These are phyloP conservation scores for Kodamaea alishanica DNA, from an alignment of 1,139 yeast species.

Conservation along the genomic window DNA sequence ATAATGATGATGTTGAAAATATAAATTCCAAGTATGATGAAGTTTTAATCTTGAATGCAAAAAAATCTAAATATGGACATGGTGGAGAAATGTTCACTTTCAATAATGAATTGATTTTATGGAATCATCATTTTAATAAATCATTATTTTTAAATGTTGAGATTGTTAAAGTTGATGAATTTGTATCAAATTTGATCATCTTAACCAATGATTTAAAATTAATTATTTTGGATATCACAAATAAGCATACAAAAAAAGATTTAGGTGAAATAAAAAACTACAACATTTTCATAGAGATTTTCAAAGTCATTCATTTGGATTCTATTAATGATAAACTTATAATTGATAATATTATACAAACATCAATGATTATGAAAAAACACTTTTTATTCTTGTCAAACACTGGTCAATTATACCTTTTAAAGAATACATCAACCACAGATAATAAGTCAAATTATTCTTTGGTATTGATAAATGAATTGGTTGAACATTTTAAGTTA, in stretches of 20 bases:
- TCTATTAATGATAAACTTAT: conserved; percentile 28
- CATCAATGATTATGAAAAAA: conserved; percentile 26
- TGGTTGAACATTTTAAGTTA: conserved; percentile 34
- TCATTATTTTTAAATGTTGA: conserved; percentile 26
- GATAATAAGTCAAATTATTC: conserved; percentile 28
- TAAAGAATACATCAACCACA: conserved; percentile 28
- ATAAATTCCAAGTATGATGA: conserved; percentile 29
- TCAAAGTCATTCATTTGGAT: conserved; percentile 36
- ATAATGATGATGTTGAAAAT: conserved; percentile 11
- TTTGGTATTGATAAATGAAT: conserved; percentile 29
- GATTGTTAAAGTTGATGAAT: conserved; percentile 13
- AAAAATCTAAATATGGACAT: conserved; percentile 31
- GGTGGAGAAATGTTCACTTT: conserved; percentile 32
- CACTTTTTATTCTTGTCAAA: conserved; percentile 36
- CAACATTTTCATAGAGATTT: conserved; percentile 30
- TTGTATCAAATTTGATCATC: conserved; percentile 23
- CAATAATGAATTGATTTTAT: conserved; percentile 38
- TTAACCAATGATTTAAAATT: conserved; percentile 31
- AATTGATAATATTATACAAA: conserved; percentile 23
- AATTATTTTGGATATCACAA: conserved; percentile 29
- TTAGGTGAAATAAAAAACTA: conserved; percentile 15
- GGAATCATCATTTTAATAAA: conserved; percentile 38
- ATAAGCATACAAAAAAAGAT: conserved; percentile 6
- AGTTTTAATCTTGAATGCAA: conserved; percentile 34
- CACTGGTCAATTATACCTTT: conserved; percentile 38